A percentile compares a stretch with the other conserved stretches of the same genome.
Evolutionary conservation across 768 basidiomycete genomes (phyloP).

Genomic region (Mrakia gelida): DNA sequence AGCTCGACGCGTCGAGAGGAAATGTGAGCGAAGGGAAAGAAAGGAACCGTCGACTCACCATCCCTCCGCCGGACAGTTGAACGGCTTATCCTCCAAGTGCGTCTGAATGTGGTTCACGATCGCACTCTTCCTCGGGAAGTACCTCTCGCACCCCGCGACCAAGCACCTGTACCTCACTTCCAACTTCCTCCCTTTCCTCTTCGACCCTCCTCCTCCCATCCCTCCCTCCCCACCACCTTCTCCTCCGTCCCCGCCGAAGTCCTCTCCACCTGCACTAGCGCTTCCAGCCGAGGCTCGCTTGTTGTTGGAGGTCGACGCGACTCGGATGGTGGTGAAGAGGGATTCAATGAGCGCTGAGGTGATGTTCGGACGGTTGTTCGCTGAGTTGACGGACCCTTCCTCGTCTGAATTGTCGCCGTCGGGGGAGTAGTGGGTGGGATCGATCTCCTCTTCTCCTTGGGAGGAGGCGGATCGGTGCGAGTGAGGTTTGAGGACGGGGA

Average conservation of each 20-base stretch:
- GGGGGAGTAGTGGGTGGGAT: background rate
- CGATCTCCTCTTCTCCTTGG: too few species aligned
- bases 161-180: conserved; percentile 39
- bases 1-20: background rate
- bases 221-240: too few species aligned
- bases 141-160: conserved; percentile 40
- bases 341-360: conserved; percentile 40
- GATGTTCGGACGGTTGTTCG: conserved; percentile 34
- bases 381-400: background rate
- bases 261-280: background rate
- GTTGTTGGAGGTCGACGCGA: conserved; percentile 23
- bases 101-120: conserved; percentile 49
- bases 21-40: background rate
- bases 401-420: conserved; percentile 30
- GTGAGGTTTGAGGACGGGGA: background rate
- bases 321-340: conserved; percentile 41
- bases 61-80: conserved; percentile 44
- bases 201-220: background rate
- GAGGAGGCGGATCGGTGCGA: too few species aligned
- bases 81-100: conserved; percentile 50
- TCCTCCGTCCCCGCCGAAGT: background rate
- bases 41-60: conserved; percentile 44
- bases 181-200: conserved; percentile 1
- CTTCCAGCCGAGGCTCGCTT: background rate
- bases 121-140: conserved; percentile 43